phyloP scores from a whole-genome alignment of 768 basidiomycete genomes.

The Boletellus ananiceps region DNA sequence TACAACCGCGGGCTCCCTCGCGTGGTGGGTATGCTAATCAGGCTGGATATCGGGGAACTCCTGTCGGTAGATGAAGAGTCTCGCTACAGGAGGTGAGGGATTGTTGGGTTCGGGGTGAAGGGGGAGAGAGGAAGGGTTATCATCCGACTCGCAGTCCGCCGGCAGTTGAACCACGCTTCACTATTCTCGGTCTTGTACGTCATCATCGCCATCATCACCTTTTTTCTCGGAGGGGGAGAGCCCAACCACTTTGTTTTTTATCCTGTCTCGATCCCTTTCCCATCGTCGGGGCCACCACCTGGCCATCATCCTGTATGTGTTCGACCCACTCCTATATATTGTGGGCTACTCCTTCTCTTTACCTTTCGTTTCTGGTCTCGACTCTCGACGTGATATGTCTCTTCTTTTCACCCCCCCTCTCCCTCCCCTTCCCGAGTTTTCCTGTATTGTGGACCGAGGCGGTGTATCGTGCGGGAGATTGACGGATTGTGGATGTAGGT shows the following conservation, averaged over 20 bases:
- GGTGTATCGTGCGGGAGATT: slow-evolving; percentile 11
- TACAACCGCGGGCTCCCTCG: slow-evolving; percentile 19
- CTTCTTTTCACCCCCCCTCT: background rate
- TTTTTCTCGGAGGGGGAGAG: slow-evolving; percentile 7
- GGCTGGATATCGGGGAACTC: slow-evolving; percentile 26
- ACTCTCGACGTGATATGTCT: slow-evolving; percentile 20
- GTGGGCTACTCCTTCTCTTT: slow-evolving; percentile 20
- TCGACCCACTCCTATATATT: slow-evolving; percentile 29
- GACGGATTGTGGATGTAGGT: slow-evolving; percentile 14
- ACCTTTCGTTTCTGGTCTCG: slow-evolving; percentile 6
- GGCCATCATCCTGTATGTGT: slow-evolving; percentile 17
- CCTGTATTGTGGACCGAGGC: slow-evolving; percentile 17
- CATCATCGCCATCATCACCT: slow-evolving; percentile 6
- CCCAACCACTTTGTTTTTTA: slow-evolving; percentile 6
- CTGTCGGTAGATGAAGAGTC: slow-evolving; percentile 24
- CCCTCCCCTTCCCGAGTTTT: background rate
- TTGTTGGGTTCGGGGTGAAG: background rate
- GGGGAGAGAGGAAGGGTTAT: slow-evolving; percentile 1
- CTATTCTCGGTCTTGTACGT: slow-evolving; percentile 15
- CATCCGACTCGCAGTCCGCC: slow-evolving; percentile 14
- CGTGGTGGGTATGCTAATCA: slow-evolving; percentile 24
- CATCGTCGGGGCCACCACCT: slow-evolving; percentile 10
- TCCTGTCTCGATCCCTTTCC: slow-evolving; percentile 9
- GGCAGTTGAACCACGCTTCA: slow-evolving; percentile 9
- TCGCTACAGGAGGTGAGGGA: background rate